These are phyloP conservation scores for Aristolochia fimbriata DNA, from an alignment of 164 flowering plant genomes.

Conservation along the genomic window DNA sequence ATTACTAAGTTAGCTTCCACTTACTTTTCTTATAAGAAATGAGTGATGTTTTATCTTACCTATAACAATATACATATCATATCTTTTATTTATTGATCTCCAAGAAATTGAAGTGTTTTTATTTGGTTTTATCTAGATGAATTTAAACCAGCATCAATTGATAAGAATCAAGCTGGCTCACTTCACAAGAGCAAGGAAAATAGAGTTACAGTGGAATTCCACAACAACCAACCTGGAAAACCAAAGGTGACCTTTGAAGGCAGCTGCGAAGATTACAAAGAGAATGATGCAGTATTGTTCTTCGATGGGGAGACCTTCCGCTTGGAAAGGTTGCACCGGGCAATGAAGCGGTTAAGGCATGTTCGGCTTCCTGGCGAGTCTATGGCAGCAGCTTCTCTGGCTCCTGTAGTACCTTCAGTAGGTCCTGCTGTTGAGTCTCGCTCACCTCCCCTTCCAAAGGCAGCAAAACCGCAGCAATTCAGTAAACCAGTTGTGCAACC, in stretches of 20 bases:
- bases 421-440: slow-evolving; percentile 25
- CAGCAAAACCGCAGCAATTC: slow-evolving; percentile 24
- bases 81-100: background rate
- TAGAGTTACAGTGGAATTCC: slow-evolving; percentile 70
- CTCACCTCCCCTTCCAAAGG: slow-evolving; percentile 44
- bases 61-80: background rate
- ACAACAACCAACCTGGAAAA: slow-evolving; percentile 72
- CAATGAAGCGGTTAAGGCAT: slow-evolving; percentile 82
- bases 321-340: slow-evolving; percentile 74
- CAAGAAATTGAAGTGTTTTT: background rate
- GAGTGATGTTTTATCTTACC: no score
- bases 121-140: slow-evolving; percentile 34
- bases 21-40: no score
- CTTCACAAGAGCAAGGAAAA: slow-evolving; percentile 75
- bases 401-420: slow-evolving; percentile 13
- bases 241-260: slow-evolving; percentile 77
- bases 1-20: no score
- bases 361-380: slow-evolving; percentile 57
- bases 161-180: slow-evolving; percentile 63
- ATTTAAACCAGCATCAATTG: slow-evolving; percentile 86
- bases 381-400: slow-evolving; percentile 21
- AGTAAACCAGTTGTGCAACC: slow-evolving; percentile 24
- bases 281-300: slow-evolving; percentile 78
- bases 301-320: slow-evolving; percentile 75
- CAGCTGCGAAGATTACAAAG: slow-evolving; percentile 74